A percentile compares a stretch with the other conserved stretches of the same genome.
phyloP scores from a whole-genome alignment of 2,329 filamentous ascomycete genomes.

The Sporothrix brasiliensis region DNA sequence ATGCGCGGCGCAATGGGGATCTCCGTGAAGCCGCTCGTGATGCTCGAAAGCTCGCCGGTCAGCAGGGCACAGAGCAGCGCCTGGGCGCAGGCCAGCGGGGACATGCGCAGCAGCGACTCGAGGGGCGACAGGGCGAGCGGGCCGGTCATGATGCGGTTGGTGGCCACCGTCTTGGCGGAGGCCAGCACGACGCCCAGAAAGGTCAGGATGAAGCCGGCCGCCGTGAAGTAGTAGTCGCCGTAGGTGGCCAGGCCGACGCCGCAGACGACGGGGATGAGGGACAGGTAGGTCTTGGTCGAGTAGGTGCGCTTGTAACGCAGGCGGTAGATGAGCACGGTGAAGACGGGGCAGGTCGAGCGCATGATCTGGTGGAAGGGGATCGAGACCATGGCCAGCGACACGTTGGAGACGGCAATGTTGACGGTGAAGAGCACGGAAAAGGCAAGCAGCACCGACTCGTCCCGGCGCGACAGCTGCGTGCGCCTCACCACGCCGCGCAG shows the following conservation, averaged over 20 bases:
- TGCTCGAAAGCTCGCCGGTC: conserved; percentile 54
- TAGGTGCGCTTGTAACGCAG: conserved; percentile 59
- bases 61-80: conserved; percentile 55
- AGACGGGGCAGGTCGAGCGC: conserved; percentile 63
- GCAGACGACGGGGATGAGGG: conserved; percentile 62
- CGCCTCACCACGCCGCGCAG: conserved; percentile 56
- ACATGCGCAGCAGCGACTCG: conserved; percentile 64
- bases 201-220: conserved; percentile 58
- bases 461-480: conserved; percentile 54
- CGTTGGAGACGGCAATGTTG: conserved; percentile 38
- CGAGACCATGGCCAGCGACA: conserved; percentile 45
- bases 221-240: conserved; percentile 66
- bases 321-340: conserved; percentile 64
- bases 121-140: conserved; percentile 59
- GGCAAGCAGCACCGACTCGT: conserved; percentile 58
- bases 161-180: conserved; percentile 63
- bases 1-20: conserved; percentile 36
- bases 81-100: conserved; percentile 60
- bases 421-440: conserved; percentile 51
- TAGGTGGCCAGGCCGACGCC: conserved; percentile 63
- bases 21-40: conserved; percentile 22
- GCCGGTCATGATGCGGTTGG: conserved; percentile 67
- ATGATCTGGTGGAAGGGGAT: conserved; percentile 69
- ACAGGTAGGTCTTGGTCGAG: conserved; percentile 59
- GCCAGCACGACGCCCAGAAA: conserved; percentile 58